phyloP scores from a whole-genome alignment of 2,329 filamentous ascomycete species.

The Elsinoe fawcettii region DNA sequence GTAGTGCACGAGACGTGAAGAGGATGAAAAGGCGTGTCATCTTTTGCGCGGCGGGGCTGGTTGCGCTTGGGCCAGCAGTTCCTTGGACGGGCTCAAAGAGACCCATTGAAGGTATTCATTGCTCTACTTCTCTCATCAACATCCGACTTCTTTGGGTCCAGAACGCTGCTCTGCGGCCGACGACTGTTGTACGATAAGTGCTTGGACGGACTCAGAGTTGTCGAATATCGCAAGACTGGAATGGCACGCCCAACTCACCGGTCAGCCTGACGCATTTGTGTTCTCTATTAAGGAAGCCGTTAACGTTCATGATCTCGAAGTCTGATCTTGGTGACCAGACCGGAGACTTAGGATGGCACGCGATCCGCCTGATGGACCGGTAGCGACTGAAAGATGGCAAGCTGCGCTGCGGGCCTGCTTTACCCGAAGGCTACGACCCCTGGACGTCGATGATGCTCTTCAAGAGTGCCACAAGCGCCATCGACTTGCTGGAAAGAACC shows the following conservation, averaged over 20 bases:
- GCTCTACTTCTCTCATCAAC: background rate
- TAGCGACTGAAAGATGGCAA: conserved; percentile 16
- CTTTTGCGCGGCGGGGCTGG: background rate
- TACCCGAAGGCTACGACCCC: conserved; percentile 14
- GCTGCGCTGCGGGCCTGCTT: conserved; percentile 16
- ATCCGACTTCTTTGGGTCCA: no score
- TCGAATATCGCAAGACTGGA: no score
- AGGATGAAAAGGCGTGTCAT: no score
- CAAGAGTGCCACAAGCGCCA: conserved; percentile 11
- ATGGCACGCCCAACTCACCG: no score
- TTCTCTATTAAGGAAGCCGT: no score
- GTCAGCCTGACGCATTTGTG: no score
- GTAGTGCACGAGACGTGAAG: no score
- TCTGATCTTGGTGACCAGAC: no score
- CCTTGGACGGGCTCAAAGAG: background rate
- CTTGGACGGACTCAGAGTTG: no score
- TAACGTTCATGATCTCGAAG: no score
- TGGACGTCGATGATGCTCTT: conserved; percentile 14
- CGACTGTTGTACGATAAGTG: no score
- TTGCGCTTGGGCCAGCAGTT: background rate
- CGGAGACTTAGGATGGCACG: background rate
- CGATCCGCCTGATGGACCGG: background rate
- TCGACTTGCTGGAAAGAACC: conserved; percentile 6
- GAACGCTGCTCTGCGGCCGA: no score
- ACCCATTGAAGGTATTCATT: background rate